phyloP scores from a whole-genome alignment of 306 rosid genomes.

The Lupinus albus region DNA sequence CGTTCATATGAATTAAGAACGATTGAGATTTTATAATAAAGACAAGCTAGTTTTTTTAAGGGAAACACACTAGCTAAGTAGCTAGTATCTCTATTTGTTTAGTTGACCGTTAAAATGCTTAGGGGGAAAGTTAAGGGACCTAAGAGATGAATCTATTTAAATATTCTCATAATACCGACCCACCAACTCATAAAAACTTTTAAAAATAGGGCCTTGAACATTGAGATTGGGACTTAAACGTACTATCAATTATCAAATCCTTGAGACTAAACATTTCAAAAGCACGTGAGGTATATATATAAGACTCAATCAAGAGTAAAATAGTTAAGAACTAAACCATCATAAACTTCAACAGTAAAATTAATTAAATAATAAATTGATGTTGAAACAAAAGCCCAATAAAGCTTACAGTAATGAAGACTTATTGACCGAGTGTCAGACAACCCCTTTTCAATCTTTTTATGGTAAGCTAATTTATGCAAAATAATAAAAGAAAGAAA shows the following conservation, averaged over 20 bases:
- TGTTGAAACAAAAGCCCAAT: no score
- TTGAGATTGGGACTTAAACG: neutral
- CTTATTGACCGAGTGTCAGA: neutral
- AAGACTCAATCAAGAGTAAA: neutral
- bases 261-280: neutral
- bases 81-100: neutral
- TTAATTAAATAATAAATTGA: no score
- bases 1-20: no score
- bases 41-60: no score
- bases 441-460: slow-evolving; percentile 45
- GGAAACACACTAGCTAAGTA: no score
- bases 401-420: no score
- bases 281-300: neutral
- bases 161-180: neutral
- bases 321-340: neutral
- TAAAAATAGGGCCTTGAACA: neutral
- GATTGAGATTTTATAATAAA: no score
- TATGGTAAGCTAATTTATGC: no score
- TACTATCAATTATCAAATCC: neutral
- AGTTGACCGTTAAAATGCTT: neutral
- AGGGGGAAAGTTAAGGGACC: neutral
- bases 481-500: no score
- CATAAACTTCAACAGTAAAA: neutral
- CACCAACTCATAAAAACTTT: neutral
- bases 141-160: neutral